Evolutionary conservation across 2,329 filamentous ascomycete species (phyloP).

Genomic region (Stachybotrys echinatus): DNA sequence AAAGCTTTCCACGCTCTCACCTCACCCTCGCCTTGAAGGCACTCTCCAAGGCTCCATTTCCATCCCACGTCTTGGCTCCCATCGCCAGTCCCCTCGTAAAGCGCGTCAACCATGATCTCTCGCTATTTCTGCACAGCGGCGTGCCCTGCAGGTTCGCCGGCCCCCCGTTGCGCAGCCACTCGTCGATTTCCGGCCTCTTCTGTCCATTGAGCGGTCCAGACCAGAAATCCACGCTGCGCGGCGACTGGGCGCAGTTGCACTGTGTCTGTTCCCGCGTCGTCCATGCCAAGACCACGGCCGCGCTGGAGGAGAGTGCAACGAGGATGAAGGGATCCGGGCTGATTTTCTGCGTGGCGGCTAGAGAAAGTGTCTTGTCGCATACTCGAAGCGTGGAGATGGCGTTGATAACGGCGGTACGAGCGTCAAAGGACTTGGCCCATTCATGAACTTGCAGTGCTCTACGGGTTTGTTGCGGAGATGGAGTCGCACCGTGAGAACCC

Average conservation of each 20-base stretch:
- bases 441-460: conserved; percentile 13
- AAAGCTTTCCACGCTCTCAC: not conserved
- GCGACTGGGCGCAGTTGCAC: conserved; percentile 19
- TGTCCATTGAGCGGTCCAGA: conserved; percentile 15
- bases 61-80: conserved; percentile 13
- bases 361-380: conserved; percentile 12
- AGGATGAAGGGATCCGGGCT: conserved; percentile 27
- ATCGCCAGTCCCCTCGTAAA: conserved; percentile 13
- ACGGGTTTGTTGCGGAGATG: conserved; percentile 12
- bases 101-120: conserved; percentile 16
- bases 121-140: conserved; percentile 23
- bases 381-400: conserved; percentile 24
- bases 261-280: conserved; percentile 18
- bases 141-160: conserved; percentile 20
- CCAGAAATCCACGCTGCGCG: conserved; percentile 16
- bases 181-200: conserved; percentile 16
- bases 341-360: conserved; percentile 4
- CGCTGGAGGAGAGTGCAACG: conserved; percentile 22
- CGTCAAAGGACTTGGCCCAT: conserved; percentile 23
- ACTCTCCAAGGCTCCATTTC: not conserved
- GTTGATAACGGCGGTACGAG: conserved; percentile 25
- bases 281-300: conserved; percentile 30
- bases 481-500: conserved; percentile 7
- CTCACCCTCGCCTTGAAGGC: not conserved
- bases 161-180: conserved; percentile 18